Percentiles rank a stretch among this genome's conserved stretches.
Evolutionary conservation across 306 rosid species (phyloP).

Genomic region (Ammopiptanthus mongolicus): DNA sequence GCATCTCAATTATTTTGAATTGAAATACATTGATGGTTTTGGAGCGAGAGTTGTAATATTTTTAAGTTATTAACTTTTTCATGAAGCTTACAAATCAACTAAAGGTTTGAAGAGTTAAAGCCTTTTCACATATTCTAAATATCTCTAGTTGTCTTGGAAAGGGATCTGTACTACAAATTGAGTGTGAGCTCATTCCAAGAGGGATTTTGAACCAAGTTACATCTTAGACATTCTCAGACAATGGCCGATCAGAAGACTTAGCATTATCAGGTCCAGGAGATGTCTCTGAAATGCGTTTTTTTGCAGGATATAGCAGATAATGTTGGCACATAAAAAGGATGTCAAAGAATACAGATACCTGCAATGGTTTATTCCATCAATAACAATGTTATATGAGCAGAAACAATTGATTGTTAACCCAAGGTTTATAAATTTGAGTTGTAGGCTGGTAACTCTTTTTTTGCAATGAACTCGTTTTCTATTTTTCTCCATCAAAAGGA

Average conservation of each 20-base stretch:
- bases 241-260: conserved; percentile 20
- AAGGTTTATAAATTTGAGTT: neutral
- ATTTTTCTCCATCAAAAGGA: neutral
- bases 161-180: neutral
- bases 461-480: neutral
- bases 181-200: neutral
- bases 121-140: neutral
- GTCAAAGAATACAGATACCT: conserved; percentile 76
- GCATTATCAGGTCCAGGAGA: conserved; percentile 17
- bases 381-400: neutral
- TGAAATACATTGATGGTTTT: too few relatives aligned
- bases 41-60: neutral
- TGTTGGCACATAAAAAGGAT: conserved; percentile 70
- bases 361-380: conserved; percentile 30
- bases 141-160: neutral
- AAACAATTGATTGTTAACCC: neutral
- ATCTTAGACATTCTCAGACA: conserved; percentile 38
- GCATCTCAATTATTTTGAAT: neutral
- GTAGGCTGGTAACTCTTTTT: neutral
- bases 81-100: neutral
- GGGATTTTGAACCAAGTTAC: neutral
- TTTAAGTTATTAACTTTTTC: neutral
- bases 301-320: conserved; percentile 52
- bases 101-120: neutral
- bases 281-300: conserved; percentile 15